Conservation (phyloP, 768 basidiomycete species). For the Lactarius pseudohatsudake region DNA sequence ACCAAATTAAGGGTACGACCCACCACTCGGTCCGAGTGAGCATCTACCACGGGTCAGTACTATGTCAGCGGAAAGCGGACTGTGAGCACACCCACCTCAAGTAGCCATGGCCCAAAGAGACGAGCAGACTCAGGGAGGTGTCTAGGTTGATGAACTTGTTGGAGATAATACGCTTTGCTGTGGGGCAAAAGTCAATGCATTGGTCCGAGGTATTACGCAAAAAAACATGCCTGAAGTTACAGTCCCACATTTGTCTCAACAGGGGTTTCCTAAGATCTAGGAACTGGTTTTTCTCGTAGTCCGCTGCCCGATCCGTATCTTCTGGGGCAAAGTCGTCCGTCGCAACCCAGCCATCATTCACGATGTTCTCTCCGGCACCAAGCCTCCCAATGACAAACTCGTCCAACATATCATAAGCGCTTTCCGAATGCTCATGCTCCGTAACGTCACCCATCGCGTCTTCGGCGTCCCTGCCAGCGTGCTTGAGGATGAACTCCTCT, state of each 20-base stretch:
- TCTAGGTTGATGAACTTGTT: constrained; percentile 96
- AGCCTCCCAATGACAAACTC: constrained; percentile 85
- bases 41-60: constrained; percentile 43
- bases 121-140: constrained; percentile 82
- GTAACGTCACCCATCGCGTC: constrained; percentile 74
- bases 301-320: constrained; percentile 75
- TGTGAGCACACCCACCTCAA: constrained; percentile 58
- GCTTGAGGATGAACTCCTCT: constrained; percentile 81
- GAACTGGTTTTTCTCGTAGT: constrained; percentile 89
- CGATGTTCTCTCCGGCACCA: constrained; percentile 69
- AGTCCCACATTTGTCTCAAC: constrained; percentile 81
- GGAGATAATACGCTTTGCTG: constrained; percentile 92
- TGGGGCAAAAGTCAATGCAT: constrained; percentile 10
- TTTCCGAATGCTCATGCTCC: constrained; percentile 87
- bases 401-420: constrained; percentile 88
- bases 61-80: constrained; percentile 10
- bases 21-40: constrained; percentile 91
- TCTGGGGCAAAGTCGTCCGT: constrained; percentile 90
- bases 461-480: constrained; percentile 84
- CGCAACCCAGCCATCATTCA: constrained; percentile 89
- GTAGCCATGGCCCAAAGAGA: constrained; percentile 76
- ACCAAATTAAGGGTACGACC: constrained; percentile 89
- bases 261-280: constrained; percentile 86
- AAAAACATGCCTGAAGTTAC: constrained; percentile 71
- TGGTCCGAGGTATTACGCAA: not conserved